Percentiles rank a stretch among this genome's conserved stretches.
Conservation (phyloP, 495 filamentous ascomycete species). For the Penicillium pulvis region DNA sequence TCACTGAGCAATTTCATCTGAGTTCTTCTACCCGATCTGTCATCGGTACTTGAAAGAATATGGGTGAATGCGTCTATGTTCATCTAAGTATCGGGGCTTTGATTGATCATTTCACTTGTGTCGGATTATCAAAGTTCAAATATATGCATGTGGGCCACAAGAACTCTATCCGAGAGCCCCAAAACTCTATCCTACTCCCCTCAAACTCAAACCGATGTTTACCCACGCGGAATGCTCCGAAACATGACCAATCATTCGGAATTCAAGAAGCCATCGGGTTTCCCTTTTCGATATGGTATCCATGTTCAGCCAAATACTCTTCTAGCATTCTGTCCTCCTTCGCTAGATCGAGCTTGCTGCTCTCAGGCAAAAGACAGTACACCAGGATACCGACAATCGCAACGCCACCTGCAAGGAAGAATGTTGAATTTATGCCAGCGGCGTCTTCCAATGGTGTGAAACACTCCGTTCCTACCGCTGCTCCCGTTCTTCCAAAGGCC, state of each 20-base stretch:
- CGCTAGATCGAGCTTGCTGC: constrained; percentile 32
- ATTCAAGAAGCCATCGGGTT: neutral
- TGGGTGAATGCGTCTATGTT: too few species aligned
- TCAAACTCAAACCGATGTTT: neutral
- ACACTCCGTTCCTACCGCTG: constrained; percentile 38
- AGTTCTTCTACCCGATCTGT: too few species aligned
- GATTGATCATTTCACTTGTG: too few species aligned
- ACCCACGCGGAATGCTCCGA: neutral
- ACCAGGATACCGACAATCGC: constrained; percentile 33
- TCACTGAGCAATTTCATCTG: neutral
- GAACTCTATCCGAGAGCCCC: too few species aligned
- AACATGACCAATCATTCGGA: neutral
- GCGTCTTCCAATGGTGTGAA: constrained; percentile 34
- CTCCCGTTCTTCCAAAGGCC: constrained; percentile 39
- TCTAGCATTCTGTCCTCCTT: constrained; percentile 32
- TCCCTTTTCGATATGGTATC: constrained; percentile 43
- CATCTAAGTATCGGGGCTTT: too few species aligned
- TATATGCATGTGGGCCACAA: too few species aligned
- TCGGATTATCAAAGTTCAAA: too few species aligned
- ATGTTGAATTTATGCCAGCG: constrained; percentile 33
- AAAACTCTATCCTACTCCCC: neutral
- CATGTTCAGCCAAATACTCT: constrained; percentile 30
- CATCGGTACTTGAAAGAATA: too few species aligned
- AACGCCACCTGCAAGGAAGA: constrained; percentile 36
- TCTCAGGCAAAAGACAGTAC: constrained; percentile 39